Base-by-base conservation (phyloP, 2,329 filamentous ascomycete genomes). In the Fusarium piperis region DNA sequence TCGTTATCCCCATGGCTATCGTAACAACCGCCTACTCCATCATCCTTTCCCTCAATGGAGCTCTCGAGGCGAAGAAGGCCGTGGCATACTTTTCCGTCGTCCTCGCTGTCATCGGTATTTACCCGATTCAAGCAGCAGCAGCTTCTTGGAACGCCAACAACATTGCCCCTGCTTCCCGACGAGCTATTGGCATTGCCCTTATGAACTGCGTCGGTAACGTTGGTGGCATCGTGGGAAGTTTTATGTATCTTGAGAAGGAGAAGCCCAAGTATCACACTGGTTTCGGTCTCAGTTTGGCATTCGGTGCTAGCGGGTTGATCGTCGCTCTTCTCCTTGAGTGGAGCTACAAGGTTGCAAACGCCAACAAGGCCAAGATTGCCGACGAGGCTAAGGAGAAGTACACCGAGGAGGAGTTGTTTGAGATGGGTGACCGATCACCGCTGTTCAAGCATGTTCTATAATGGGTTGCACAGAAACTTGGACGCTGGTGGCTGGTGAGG, bases 251-350 rank as follows among this genome's bases (percentile, higher is more conserved):
- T 0, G 75, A 78, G 48, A 59, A 33, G 3, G 77, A 78, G 62
- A 74, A 72, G 8, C 87, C 88, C 0, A 84, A 87, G 83, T 90
- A 90, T 67, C 86, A 75, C 41, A 81, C 80, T 1, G 81, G 80
- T 1, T 82, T 81, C n/a, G 81, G 81, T 4, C 71, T 82, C 33
- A 75, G 75, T 23, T 59, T 81, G 60, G 78, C 79, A 1, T 78
- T 82, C 32, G 79, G 76, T 18, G 73, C 63, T 0, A 76, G 60
- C 5, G 78, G 78, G 1, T 44, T 82, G 10, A 56, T 79, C 2
- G 74, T 78, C 3, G 75, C 79, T 1, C 15, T 80, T 0, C 20
- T 81, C 9, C 60, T 82, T 4, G 80, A 81, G 63, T 71, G 68
- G 68, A 76, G 71, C 16, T 81, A 80, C 64, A 78, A 79, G 64